Percentiles rank a stretch among this genome's conserved stretches.
Evolutionary conservation across 1,139 yeast genomes (phyloP).

Genomic region (Pichia inconspicua): DNA sequence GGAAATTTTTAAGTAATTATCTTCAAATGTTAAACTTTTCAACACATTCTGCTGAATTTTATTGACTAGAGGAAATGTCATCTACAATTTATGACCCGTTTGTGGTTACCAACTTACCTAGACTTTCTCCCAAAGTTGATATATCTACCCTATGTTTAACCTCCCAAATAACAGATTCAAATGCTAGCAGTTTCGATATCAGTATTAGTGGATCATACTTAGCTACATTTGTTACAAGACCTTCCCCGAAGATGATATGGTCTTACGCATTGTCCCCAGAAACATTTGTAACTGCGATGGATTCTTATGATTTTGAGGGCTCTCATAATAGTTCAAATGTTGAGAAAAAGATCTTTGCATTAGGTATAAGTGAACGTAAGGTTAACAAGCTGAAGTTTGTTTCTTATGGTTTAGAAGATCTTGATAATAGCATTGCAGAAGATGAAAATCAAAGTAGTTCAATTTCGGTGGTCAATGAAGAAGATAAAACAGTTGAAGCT

Average conservation of each 20-base stretch:
- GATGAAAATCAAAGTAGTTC: slow-evolving; percentile 25
- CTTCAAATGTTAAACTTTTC: too few species aligned
- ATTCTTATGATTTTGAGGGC: slow-evolving; percentile 17
- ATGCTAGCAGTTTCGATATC: slow-evolving; percentile 34
- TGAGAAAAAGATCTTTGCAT: slow-evolving; percentile 27
- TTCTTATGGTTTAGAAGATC: slow-evolving; percentile 22
- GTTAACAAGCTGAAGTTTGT: slow-evolving; percentile 36
- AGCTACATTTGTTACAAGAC: slow-evolving; percentile 63
- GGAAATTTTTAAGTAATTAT: not conserved
- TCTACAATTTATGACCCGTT: slow-evolving; percentile 24
- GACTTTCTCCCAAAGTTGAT: slow-evolving; percentile 22
- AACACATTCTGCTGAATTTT: too few species aligned
- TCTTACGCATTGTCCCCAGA: slow-evolving; percentile 64
- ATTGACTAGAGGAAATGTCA: slow-evolving; percentile 11
- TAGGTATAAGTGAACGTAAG: slow-evolving; percentile 43
- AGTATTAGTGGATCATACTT: slow-evolving; percentile 76
- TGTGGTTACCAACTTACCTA: slow-evolving; percentile 27
- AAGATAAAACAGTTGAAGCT: slow-evolving; percentile 19
- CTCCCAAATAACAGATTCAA: slow-evolving; percentile 20
- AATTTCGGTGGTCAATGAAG: slow-evolving; percentile 22
- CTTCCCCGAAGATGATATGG: slow-evolving; percentile 75
- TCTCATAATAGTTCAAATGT: slow-evolving; percentile 1
- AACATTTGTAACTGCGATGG: slow-evolving; percentile 33
- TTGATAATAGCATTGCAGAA: slow-evolving; percentile 18
- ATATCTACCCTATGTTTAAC: slow-evolving; percentile 20